These are phyloP conservation scores for Lupinus albus DNA, from an alignment of 306 rosid genomes.

Conservation along the genomic window DNA sequence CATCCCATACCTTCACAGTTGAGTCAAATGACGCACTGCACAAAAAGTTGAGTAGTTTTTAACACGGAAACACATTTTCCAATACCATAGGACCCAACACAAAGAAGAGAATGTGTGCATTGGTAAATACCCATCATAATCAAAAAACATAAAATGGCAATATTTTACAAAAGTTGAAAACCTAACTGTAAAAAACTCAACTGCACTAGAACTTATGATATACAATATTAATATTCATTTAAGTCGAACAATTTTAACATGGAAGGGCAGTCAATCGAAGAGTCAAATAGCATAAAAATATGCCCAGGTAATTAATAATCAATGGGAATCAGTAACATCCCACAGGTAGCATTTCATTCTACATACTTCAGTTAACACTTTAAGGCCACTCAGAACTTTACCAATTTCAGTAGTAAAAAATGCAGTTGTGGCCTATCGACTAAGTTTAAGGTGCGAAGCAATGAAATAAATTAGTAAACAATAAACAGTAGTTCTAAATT, in stretches of 20 bases:
- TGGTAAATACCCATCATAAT: background rate
- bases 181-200: background rate
- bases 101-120: background rate
- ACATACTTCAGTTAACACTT: slow-evolving; percentile 4
- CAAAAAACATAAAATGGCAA: slow-evolving; percentile 29
- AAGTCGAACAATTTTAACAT: background rate
- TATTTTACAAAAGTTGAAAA: slow-evolving; percentile 9
- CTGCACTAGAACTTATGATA: background rate
- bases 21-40: slow-evolving; percentile 95
- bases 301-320: slow-evolving; percentile 22
- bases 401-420: background rate
- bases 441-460: background rate
- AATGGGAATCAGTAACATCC: slow-evolving; percentile 1
- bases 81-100: background rate
- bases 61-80: slow-evolving; percentile 23
- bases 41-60: slow-evolving; percentile 5
- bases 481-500: background rate
- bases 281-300: background rate
- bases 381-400: slow-evolving; percentile 12
- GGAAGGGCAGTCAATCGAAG: slow-evolving; percentile 8
- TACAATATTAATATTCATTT: slow-evolving; percentile 10
- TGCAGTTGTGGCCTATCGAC: slow-evolving; percentile 9
- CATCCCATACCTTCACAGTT: slow-evolving; percentile 89
- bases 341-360: slow-evolving; percentile 26
- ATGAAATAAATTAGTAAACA: background rate